Base-by-base conservation (phyloP, 2,329 filamentous ascomycete genomes). In the Chrysoporthe puriensis region DNA sequence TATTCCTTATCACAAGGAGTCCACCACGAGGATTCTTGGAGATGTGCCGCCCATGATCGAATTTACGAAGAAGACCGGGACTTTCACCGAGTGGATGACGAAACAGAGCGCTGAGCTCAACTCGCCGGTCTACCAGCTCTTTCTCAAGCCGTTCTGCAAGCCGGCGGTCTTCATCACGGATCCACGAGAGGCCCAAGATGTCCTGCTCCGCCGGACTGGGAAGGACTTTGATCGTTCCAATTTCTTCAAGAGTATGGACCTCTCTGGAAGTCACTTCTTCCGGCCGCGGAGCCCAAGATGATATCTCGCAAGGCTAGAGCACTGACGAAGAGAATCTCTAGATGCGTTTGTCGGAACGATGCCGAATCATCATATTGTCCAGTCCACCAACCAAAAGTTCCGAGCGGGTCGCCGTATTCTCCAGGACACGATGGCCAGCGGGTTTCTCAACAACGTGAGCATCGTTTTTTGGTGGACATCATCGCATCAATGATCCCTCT, bases 391-490 rank as follows among this genome's bases (percentile, higher is more conserved):
- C 42, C 54, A 68, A 4, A 68, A 62, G 62, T 68, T 68, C 16
- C 58, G 62, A 26, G 52, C 48, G 8, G 66, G 66, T 16, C 66
- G 66, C 11, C 66, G 66, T 32, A 56, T 68, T 26, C 50, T 68
- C 11, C 61, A 56, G 13, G 66, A 68, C 32, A 68, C 66, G 14
- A 68, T 68, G 66, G 57, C 48, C 6, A 65, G 48, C 26, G 66
- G 62, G 36, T 68, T 68, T 14, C 66, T 68, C n/a, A 40, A 68
- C n/a, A 60, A 61, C 42, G 70, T 60, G 57, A 21, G 57, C n/a
- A 71, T 75, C n/a, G 72, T 79, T 4, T 78, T 78, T 80, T 62
- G 71, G 74, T 4, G 21, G 1, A 57, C 9, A 16, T 34, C 13
- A n/a, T 16, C 14, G 7, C 40, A 36, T 26, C n/a, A 36, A 3